Evolutionary conservation across 805 yeast species (phyloP).

Genomic region (Ogataea wickerhamii): DNA sequence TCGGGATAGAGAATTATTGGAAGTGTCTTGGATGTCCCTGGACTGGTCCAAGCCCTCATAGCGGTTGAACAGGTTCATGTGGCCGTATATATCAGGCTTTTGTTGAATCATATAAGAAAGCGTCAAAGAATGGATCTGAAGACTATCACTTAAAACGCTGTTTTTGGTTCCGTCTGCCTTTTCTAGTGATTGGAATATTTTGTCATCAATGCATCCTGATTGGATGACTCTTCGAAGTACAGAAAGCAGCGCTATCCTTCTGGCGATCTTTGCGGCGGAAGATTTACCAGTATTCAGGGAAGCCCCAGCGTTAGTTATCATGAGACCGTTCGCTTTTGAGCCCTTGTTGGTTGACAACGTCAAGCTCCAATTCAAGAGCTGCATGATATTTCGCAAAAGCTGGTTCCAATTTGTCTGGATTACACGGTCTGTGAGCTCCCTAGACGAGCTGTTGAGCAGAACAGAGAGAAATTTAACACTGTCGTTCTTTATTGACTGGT

Average conservation of each 20-base stretch:
- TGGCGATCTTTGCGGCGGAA: neutral
- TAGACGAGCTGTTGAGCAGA: conserved; percentile 50
- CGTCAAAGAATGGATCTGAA: conserved; percentile 45
- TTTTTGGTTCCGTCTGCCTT: neutral
- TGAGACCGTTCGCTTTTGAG: neutral
- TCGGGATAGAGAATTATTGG: conserved; percentile 26
- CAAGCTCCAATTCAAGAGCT: conserved; percentile 33
- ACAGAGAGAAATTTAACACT: conserved; percentile 65
- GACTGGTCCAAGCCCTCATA: conserved; percentile 23
- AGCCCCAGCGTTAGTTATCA: neutral
- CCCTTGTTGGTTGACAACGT: neutral
- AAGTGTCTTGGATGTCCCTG: neutral
- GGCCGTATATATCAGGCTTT: conserved; percentile 60
- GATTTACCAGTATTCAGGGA: neutral
- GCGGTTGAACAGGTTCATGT: conserved; percentile 52
- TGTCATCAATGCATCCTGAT: neutral
- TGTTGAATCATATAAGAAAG: conserved; percentile 50
- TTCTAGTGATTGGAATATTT: neutral
- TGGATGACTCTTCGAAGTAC: neutral
- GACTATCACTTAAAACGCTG: no score
- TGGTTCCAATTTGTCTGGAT: conserved; percentile 66
- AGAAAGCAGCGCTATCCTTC: neutral
- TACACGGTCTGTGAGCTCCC: conserved; percentile 39
- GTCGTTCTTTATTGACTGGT: conserved; percentile 69
- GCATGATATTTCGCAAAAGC: conserved; percentile 61